Evolutionary conservation across 2,329 filamentous ascomycete genomes (phyloP).

Genomic region (Sporothrix phasma): DNA sequence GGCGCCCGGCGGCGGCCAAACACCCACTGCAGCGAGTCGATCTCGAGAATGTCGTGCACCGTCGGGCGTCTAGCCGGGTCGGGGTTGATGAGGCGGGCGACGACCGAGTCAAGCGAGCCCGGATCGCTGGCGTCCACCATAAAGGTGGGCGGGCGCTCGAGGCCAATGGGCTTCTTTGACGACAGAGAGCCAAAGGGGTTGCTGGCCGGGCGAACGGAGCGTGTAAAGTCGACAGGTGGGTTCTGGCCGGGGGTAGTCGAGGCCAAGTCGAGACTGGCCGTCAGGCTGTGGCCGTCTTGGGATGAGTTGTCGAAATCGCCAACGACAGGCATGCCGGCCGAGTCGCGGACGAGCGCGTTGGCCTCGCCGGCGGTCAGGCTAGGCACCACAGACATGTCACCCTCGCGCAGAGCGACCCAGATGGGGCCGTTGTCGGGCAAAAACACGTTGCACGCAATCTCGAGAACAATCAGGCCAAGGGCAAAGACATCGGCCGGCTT

Average conservation of each 20-base stretch:
- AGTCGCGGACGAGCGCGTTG: slow-evolving; percentile 62
- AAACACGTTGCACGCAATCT: slow-evolving; percentile 87
- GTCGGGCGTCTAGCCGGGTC: slow-evolving; percentile 63
- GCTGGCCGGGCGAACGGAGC: slow-evolving; percentile 23
- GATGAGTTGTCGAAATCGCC: slow-evolving; percentile 21
- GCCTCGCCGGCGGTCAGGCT: slow-evolving; percentile 74
- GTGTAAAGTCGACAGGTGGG: slow-evolving; percentile 9
- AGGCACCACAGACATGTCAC: slow-evolving; percentile 80
- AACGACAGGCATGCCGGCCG: slow-evolving; percentile 56
- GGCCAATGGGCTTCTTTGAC: slow-evolving; percentile 37
- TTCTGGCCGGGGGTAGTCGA: slow-evolving; percentile 10
- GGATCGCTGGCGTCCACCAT: slow-evolving; percentile 69
- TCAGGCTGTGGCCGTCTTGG: slow-evolving; percentile 5
- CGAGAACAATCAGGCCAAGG: slow-evolving; percentile 85
- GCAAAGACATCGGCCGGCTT: slow-evolving; percentile 92
- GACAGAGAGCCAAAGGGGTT: slow-evolving; percentile 35
- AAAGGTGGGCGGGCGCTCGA: slow-evolving; percentile 64
- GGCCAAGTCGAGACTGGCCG: slow-evolving; percentile 13
- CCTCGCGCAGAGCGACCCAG: slow-evolving; percentile 82
- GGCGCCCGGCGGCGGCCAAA: slow-evolving; percentile 66
- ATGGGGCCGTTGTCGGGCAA: slow-evolving; percentile 86
- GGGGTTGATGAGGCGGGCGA: slow-evolving; percentile 79
- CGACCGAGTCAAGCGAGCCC: slow-evolving; percentile 72
- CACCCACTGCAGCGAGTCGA: slow-evolving; percentile 72
- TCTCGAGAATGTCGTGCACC: slow-evolving; percentile 61